Evolutionary conservation across 2,329 filamentous ascomycete genomes (phyloP).

Genomic region (Neofusicoccum sp.): DNA sequence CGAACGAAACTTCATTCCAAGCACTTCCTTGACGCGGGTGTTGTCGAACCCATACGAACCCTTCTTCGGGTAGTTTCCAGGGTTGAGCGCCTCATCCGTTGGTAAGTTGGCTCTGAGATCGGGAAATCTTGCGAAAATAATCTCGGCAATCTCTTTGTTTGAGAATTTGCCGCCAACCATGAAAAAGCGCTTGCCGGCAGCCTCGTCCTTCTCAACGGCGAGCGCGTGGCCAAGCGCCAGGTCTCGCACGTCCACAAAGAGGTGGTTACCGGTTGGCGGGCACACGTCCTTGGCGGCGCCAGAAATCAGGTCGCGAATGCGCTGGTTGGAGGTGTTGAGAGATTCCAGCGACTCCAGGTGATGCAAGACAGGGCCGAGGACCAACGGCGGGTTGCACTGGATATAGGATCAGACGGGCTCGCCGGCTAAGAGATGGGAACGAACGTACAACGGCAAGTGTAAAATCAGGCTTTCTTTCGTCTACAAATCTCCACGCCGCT

Average conservation of each 20-base stretch:
- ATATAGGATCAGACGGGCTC: too few species aligned
- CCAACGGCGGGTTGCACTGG: constrained; percentile 55
- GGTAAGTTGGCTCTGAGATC: constrained; percentile 55
- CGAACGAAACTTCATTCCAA: constrained; percentile 62
- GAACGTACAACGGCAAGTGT: constrained; percentile 50
- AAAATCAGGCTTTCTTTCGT: constrained; percentile 56
- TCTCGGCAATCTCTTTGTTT: constrained; percentile 61
- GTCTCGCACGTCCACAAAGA: constrained; percentile 55
- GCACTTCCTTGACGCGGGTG: constrained; percentile 53
- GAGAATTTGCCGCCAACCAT: constrained; percentile 62
- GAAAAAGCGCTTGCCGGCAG: constrained; percentile 66
- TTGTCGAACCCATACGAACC: constrained; percentile 62
- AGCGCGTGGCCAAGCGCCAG: constrained; percentile 66
- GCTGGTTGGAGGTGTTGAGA: constrained; percentile 74
- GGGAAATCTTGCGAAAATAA: constrained; percentile 59
- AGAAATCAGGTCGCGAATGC: constrained; percentile 64
- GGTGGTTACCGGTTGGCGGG: constrained; percentile 58
- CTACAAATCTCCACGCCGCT: constrained; percentile 56
- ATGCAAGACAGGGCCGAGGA: constrained; percentile 57
- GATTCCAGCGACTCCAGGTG: constrained; percentile 64
- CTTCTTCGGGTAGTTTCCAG: constrained; percentile 50
- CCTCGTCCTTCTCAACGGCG: constrained; percentile 57
- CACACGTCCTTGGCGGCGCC: constrained; percentile 63
- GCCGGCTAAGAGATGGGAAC: too few species aligned
- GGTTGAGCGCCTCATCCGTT: constrained; percentile 24